Conservation (phyloP, 331 rosid species). For the Saraca asoca region DNA sequence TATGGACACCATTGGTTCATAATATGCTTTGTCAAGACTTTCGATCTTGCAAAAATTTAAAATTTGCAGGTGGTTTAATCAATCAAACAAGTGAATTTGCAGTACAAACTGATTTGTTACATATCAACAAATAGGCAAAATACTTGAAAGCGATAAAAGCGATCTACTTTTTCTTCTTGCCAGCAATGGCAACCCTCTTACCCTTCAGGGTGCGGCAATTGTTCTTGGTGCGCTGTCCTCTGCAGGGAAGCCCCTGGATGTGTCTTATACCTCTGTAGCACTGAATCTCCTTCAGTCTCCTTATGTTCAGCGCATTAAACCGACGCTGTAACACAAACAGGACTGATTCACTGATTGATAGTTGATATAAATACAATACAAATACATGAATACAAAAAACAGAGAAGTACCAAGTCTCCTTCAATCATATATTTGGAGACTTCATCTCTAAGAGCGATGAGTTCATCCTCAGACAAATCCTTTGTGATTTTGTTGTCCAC, state of each 20-base stretch:
- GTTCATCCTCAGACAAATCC: constrained; percentile 82
- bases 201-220: constrained; percentile 97
- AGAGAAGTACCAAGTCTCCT: constrained; percentile 75
- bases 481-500: constrained; percentile 85
- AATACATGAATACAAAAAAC: background rate
- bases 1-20: background rate
- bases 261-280: constrained; percentile 93
- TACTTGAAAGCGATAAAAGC: constrained; percentile 12
- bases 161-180: constrained; percentile 69
- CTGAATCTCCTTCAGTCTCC: constrained; percentile 92
- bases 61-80: constrained; percentile 28
- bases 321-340: constrained; percentile 70
- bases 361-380: background rate
- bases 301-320: constrained; percentile 77
- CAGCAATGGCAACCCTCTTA: constrained; percentile 84
- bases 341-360: too few relatives aligned
- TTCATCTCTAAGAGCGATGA: constrained; percentile 69
- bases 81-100: constrained; percentile 25
- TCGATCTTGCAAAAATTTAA: constrained; percentile 9
- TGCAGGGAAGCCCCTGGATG: constrained; percentile 86
- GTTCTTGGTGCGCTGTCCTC: constrained; percentile 94
- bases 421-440: constrained; percentile 85
- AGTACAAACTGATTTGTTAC: background rate
- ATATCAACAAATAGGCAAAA: constrained; percentile 2
- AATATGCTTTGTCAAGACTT: constrained; percentile 6